Evolutionary conservation across 2,329 filamentous ascomycete species (phyloP).

Genomic region (Ambrosiella xylebori): DNA sequence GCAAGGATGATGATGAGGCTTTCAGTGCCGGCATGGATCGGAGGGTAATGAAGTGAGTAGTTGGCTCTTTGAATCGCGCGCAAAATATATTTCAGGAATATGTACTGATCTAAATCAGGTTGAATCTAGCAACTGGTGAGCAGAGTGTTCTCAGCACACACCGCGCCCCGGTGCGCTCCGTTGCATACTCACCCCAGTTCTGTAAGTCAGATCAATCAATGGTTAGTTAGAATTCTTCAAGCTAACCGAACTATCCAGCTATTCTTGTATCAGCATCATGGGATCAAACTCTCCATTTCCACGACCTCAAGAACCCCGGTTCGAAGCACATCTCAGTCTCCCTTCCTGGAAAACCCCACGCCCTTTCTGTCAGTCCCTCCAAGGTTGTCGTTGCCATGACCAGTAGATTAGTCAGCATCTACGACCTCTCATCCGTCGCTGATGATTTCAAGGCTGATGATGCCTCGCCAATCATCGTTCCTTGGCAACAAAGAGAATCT

Average conservation of each 20-base stretch:
- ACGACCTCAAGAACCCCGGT: constrained; percentile 39
- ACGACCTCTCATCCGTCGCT: constrained; percentile 59
- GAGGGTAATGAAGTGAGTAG: constrained; percentile 54
- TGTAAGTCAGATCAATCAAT: constrained; percentile 25
- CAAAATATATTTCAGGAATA: too few species aligned
- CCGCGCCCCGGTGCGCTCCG: constrained; percentile 58
- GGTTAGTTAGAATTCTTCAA: background rate
- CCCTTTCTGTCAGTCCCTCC: constrained; percentile 55
- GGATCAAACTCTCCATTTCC: constrained; percentile 80
- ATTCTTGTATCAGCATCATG: constrained; percentile 81
- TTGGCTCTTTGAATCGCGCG: too few species aligned
- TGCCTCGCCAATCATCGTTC: constrained; percentile 37
- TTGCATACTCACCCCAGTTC: constrained; percentile 65
- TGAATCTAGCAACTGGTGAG: constrained; percentile 56
- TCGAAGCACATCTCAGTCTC: constrained; percentile 43
- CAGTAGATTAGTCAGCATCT: constrained; percentile 82
- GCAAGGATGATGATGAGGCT: constrained; percentile 62
- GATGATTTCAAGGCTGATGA: constrained; percentile 34
- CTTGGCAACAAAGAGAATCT: constrained; percentile 87
- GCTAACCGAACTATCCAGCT: constrained; percentile 22
- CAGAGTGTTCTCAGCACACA: constrained; percentile 67
- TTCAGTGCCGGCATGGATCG: constrained; percentile 79
- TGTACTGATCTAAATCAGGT: constrained; percentile 18
- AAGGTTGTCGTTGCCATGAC: constrained; percentile 95
- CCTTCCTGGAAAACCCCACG: constrained; percentile 78